A percentile compares a stretch with the other conserved stretches of the same genome.
Conservation (phyloP, 2,329 filamentous ascomycete species). For the Pseudogymnoascus sp. region DNA sequence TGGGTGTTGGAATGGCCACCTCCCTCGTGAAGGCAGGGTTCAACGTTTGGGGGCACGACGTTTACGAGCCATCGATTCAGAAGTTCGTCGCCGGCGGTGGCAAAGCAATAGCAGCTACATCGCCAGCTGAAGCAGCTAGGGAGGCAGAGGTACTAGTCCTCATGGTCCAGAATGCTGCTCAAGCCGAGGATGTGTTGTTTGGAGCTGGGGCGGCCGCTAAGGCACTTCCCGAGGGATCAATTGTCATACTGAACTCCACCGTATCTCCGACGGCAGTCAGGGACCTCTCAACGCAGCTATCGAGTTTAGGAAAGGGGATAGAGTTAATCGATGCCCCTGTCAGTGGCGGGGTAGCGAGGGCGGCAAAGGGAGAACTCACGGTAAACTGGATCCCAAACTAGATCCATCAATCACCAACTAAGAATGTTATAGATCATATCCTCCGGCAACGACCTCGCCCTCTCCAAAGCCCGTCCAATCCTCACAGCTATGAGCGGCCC, state of each 20-base stretch:
- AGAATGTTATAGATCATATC: slow-evolving; percentile 27
- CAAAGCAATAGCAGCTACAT: slow-evolving; percentile 42
- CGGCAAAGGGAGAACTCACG: slow-evolving; percentile 32
- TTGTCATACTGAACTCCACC: slow-evolving; percentile 61
- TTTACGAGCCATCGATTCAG: slow-evolving; percentile 58
- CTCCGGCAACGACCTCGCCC: slow-evolving; percentile 23
- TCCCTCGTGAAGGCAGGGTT: slow-evolving; percentile 62
- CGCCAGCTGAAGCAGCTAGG: slow-evolving; percentile 48
- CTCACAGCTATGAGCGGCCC: slow-evolving; percentile 30
- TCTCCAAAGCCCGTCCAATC: slow-evolving; percentile 23
- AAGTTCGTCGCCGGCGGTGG: slow-evolving; percentile 57
- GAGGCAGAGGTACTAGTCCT: slow-evolving; percentile 55
- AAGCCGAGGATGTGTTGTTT: slow-evolving; percentile 56
- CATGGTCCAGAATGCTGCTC: slow-evolving; percentile 52
- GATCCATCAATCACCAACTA: background rate
- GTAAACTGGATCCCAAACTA: slow-evolving; percentile 17
- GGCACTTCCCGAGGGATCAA: slow-evolving; percentile 47
- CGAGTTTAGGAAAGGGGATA: slow-evolving; percentile 51
- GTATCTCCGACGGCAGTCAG: slow-evolving; percentile 59
- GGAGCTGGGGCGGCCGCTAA: slow-evolving; percentile 44
- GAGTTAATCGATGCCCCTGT: slow-evolving; percentile 63
- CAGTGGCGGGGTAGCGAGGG: slow-evolving; percentile 56
- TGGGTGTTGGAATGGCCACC: slow-evolving; percentile 73
- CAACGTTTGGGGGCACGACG: slow-evolving; percentile 60
- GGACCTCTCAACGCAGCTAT: slow-evolving; percentile 51